These are phyloP conservation scores for Solanum hybrid DNA, from an alignment of 305 asterid genomes.

Conservation along the genomic window DNA sequence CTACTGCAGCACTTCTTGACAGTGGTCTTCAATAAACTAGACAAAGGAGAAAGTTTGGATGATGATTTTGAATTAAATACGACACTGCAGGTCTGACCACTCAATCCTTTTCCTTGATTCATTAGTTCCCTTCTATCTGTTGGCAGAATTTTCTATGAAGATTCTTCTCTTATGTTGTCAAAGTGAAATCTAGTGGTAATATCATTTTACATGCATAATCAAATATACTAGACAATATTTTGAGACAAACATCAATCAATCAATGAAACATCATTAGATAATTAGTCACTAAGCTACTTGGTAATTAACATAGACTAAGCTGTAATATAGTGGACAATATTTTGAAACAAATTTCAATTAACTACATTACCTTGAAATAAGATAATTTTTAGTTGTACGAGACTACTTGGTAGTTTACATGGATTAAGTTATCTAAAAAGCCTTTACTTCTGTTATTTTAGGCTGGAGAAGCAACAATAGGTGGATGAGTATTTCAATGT, in stretches of 20 bases:
- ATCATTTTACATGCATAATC: neutral
- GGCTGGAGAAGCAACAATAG: neutral
- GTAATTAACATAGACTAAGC: neutral
- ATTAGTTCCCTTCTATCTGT: neutral
- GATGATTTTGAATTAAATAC: conserved; percentile 98
- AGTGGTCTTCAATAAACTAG: conserved; percentile 74
- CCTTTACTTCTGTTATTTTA: neutral
- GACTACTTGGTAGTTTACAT: neutral
- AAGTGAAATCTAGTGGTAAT: neutral
- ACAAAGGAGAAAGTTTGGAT: conserved; percentile 83
- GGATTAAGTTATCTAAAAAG: neutral
- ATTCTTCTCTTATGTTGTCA: neutral
- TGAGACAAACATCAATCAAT: neutral
- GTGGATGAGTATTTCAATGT: neutral
- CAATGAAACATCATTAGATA: neutral
- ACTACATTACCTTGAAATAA: neutral
- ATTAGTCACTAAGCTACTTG: neutral
- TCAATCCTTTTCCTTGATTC: conserved; percentile 2
- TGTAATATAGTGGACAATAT: neutral
- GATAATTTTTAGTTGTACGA: neutral
- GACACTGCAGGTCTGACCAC: conserved; percentile 58
- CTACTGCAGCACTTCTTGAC: conserved; percentile 84
- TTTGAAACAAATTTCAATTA: neutral
- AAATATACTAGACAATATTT: neutral
- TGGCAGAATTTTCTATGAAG: neutral